Base-by-base conservation (phyloP, 2,329 filamentous ascomycete genomes). In the Cordyceps militaris region DNA sequence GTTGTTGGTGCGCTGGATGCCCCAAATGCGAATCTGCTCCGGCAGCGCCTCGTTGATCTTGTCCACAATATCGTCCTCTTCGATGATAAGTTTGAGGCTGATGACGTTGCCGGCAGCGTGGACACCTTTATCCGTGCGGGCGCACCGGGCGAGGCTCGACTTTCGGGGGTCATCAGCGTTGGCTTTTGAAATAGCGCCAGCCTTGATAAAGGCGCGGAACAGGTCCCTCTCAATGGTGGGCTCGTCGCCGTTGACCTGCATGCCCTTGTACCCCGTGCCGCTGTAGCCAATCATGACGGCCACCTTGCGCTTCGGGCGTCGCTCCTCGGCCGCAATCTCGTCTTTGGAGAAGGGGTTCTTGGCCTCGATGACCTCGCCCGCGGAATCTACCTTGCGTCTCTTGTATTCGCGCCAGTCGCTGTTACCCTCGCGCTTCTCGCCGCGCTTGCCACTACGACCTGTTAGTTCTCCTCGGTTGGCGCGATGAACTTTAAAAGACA, bases 161-260 rank as follows among this genome's bases (percentile, higher is more conserved):
- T 99, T 99, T 73, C 95, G 96, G 4, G 93, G 94, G 69, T 99
- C 94, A 65, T 96, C 86, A 23, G 94, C 94, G 69, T 99, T 99
- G 61, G 91, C 91, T 73, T 97, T 97, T 50, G 92, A 95, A 61
- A 99, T 96, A 40, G 94, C 92, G 19, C 92, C 89, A 3, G 94
- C 92, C 3, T 85, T 84, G 61, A 99, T 88, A 65, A 99, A 93
- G 3, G 94, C 94, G 32, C 85, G 83, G 75, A 99, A 99, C 3
- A 99, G 78, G 66, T 99, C 94, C 44, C 93, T 89, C 75, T 99
- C 94, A 62, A 99, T 97, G 0, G 93, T 99, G 75, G 91, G 92
- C 69, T 96, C 86, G 62, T 85, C 75, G 65, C 79, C 79, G 70
- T 87, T 86, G 69, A 99, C 88, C 75, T 99, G 94, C 86, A 99